phyloP scores from a whole-genome alignment of 2,329 filamentous ascomycete species.

The Trichophaea hybrida region DNA sequence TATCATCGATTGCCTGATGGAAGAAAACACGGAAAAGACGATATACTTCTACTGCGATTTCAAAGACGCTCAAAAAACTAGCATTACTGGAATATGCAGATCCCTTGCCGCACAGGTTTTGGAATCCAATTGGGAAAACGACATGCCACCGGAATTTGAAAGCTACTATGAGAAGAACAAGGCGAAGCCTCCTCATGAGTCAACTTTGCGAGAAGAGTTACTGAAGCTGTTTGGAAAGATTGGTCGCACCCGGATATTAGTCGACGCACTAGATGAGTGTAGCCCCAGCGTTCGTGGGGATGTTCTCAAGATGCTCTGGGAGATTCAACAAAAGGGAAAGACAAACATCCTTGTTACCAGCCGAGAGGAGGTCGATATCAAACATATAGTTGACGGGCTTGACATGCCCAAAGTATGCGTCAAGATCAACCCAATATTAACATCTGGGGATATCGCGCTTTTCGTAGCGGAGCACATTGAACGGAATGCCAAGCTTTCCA shows the following conservation, averaged over 20 bases:
- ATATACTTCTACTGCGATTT: conserved; percentile 17
- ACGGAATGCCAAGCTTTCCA: not conserved
- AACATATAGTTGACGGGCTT: not conserved
- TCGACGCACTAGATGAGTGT: conserved; percentile 16
- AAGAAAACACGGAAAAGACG: not conserved
- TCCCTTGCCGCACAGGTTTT: conserved; percentile 12
- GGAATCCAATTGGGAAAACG: not conserved
- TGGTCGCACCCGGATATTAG: conserved; percentile 1
- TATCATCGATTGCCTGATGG: conserved; percentile 7
- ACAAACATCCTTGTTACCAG: conserved; percentile 9
- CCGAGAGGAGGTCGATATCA: conserved; percentile 10
- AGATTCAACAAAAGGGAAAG: conserved; percentile 1
- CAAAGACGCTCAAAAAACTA: conserved; percentile 7
- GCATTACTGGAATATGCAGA: not conserved
- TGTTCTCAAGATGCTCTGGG: not conserved
- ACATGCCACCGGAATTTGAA: conserved; percentile 2
- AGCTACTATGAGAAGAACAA: not conserved
- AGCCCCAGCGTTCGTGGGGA: not conserved
- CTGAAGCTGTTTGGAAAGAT: not conserved
- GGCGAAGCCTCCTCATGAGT: not conserved
- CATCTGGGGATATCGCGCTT: not conserved
- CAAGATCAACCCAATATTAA: not conserved
- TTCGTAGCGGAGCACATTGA: conserved; percentile 5
- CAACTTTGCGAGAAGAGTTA: not conserved
- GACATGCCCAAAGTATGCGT: not conserved